Evolutionary conservation across 192 early-diverging fungal genomes (phyloP).

Genomic region (Neocallimastix lanati): DNA sequence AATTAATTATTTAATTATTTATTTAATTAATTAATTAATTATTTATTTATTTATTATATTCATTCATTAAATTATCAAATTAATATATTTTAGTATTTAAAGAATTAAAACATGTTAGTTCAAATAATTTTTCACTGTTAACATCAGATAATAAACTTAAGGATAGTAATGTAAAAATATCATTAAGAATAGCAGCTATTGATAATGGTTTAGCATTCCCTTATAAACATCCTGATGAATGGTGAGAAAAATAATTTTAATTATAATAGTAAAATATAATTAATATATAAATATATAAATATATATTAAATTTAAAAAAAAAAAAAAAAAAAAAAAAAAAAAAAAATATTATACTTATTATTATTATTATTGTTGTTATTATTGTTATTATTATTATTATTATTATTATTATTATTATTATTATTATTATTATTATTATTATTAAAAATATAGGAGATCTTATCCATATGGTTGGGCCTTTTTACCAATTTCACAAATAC

Average conservation of each 20-base stretch:
- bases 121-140: neutral
- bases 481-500: constrained; percentile 42
- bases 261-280: too few species aligned
- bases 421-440: too few species aligned
- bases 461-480: constrained; percentile 84
- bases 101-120: neutral
- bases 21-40: too few species aligned
- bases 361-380: too few species aligned
- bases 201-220: constrained; percentile 91
- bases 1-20: too few species aligned
- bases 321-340: too few species aligned
- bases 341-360: neutral
- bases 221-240: constrained; percentile 74
- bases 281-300: too few species aligned
- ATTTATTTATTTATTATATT: too few species aligned
- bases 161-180: neutral
- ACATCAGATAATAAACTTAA: neutral
- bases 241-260: constrained; percentile 12
- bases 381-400: too few species aligned
- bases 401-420: too few species aligned
- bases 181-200: constrained; percentile 63
- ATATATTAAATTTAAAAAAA: too few species aligned
- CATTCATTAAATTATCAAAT: too few species aligned
- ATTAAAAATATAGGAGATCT: constrained; percentile 22
- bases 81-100: neutral